Conservation (phyloP, 352 stramenopile genomes). For the Plasmopara viticola region DNA sequence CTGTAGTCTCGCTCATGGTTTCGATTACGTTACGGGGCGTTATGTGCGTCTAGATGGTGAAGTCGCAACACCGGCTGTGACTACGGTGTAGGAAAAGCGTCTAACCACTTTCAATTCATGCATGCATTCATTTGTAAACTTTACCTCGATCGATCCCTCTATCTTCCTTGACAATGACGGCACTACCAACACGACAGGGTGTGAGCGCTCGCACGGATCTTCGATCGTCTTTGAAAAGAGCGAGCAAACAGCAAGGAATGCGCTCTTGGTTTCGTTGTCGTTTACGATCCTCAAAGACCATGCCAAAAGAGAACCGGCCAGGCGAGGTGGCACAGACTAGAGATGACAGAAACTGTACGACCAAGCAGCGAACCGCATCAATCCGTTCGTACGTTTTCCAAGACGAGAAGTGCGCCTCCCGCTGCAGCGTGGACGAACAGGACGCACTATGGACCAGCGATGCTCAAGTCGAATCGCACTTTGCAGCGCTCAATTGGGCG, state of each 20-base stretch:
- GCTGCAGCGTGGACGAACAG: slow-evolving; percentile 6
- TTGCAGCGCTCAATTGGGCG: slow-evolving; percentile 26
- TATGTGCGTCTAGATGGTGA: slow-evolving; percentile 7
- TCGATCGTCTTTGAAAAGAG: slow-evolving; percentile 16
- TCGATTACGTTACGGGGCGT: neutral
- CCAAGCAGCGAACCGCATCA: slow-evolving; percentile 6
- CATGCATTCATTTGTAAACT: slow-evolving; percentile 12
- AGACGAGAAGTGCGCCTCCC: slow-evolving; percentile 14
- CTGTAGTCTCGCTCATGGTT: neutral
- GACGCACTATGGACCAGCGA: slow-evolving; percentile 31
- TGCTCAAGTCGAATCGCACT: slow-evolving; percentile 36
- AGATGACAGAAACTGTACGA: slow-evolving; percentile 9
- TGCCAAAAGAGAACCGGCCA: neutral
- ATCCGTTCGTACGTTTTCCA: slow-evolving; percentile 8
- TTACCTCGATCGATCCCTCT: neutral
- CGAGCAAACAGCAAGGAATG: slow-evolving; percentile 13
- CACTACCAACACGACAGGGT: neutral
- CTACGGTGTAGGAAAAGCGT: neutral
- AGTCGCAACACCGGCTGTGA: neutral
- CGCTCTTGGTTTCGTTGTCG: slow-evolving; percentile 26
- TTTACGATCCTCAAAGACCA: neutral
- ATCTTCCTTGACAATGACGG: neutral
- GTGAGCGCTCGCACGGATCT: slow-evolving; percentile 14
- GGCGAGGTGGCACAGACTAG: slow-evolving; percentile 9
- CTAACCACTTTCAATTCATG: too few species aligned